These are phyloP conservation scores for Daldinia caldariorum DNA, from an alignment of 495 filamentous ascomycete genomes.

Conservation along the genomic window DNA sequence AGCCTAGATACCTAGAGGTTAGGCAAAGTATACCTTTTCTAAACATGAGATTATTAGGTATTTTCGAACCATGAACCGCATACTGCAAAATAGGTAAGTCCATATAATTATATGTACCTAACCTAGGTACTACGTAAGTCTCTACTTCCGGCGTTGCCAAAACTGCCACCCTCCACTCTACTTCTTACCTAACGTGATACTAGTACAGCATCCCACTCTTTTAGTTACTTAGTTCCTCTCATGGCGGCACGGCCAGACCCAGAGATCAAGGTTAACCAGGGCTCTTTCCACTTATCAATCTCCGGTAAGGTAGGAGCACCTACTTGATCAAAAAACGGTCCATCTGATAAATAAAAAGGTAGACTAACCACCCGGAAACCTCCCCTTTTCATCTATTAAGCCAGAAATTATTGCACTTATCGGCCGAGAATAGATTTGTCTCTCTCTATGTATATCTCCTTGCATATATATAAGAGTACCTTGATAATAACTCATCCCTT, in stretches of 20 bases:
- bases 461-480: conserved; percentile 12
- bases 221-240: conserved; percentile 16
- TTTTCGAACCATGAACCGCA: too few relatives aligned
- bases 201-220: conserved; percentile 20
- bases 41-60: conserved; percentile 3
- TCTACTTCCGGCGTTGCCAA: conserved; percentile 11
- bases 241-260: conserved; percentile 17
- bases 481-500: conserved; percentile 7
- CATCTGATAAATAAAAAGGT: conserved; percentile 31
- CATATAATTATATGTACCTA: too few relatives aligned
- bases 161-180: conserved; percentile 12
- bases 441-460: conserved; percentile 15
- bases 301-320: conserved; percentile 14
- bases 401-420: conserved; percentile 17
- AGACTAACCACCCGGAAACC: conserved; percentile 5
- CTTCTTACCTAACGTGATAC: neutral
- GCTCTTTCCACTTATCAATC: conserved; percentile 14
- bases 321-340: neutral
- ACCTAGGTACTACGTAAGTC: neutral
- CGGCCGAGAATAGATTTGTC: conserved; percentile 7
- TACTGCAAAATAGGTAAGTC: too few relatives aligned
- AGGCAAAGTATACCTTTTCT: conserved; percentile 12
- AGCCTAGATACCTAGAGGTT: too few relatives aligned
- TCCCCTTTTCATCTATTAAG: conserved; percentile 5
- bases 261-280: conserved; percentile 30